These are phyloP conservation scores for Antitrichia curtipendula DNA, from an alignment of 225 moss, liverwort and hornwort species.

Conservation along the genomic window DNA sequence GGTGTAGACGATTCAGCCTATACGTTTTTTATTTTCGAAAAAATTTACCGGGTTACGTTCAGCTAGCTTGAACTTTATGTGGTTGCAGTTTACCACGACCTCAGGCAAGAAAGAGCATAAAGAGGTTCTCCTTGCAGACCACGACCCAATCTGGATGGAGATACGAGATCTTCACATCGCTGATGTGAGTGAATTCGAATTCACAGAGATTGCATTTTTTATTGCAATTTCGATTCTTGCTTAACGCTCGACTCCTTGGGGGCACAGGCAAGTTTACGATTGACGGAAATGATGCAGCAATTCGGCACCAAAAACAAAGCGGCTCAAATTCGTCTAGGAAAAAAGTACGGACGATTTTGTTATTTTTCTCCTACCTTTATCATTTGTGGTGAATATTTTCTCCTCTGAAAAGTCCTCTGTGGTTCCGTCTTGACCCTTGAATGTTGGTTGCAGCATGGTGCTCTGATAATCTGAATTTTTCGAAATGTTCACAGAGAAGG, in stretches of 20 bases:
- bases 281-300: constrained; percentile 80
- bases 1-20: neutral
- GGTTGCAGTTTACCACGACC: constrained; percentile 58
- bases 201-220: neutral
- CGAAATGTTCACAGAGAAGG: constrained; percentile 44
- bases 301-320: constrained; percentile 91
- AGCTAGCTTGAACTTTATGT: neutral
- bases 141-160: constrained; percentile 94
- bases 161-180: constrained; percentile 91
- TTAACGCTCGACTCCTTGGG: neutral
- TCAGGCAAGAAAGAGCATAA: constrained; percentile 77
- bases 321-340: constrained; percentile 70
- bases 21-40: neutral
- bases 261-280: constrained; percentile 61
- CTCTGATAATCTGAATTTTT: neutral
- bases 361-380: neutral
- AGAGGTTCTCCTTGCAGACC: constrained; percentile 84
- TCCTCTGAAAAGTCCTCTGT: neutral
- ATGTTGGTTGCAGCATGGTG: neutral
- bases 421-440: neutral
- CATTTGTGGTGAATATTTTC: neutral
- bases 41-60: neutral
- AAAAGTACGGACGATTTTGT: constrained; percentile 30
- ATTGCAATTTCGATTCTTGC: neutral
- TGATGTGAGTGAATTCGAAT: constrained; percentile 28